Percentiles rank a stretch among this genome's conserved stretches.
Conservation (phyloP, 805 yeast genomes). For the Barnettozyma californica region DNA sequence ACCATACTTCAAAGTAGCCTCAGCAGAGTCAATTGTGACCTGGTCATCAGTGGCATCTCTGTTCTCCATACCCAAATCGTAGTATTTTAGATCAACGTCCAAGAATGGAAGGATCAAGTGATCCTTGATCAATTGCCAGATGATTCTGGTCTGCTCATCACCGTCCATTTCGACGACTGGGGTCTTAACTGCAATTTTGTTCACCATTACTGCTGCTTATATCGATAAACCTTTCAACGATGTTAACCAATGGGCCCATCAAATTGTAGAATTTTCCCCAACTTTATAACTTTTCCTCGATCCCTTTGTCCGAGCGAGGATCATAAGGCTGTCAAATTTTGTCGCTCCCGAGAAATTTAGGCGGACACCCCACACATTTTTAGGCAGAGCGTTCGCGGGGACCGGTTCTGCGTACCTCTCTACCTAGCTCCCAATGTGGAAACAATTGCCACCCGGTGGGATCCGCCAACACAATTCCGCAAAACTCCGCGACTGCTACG, state of each 20-base stretch:
- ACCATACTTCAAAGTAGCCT: constrained; percentile 67
- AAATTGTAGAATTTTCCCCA: background rate
- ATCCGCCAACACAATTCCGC: constrained; percentile 2
- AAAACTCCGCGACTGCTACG: background rate
- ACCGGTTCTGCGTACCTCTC: background rate
- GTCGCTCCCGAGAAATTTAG: constrained; percentile 2
- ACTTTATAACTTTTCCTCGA: background rate
- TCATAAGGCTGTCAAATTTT: constrained; percentile 2
- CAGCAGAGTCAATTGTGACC: constrained; percentile 73
- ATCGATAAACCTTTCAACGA: background rate
- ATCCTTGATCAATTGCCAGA: constrained; percentile 71
- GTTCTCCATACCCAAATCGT: constrained; percentile 62
- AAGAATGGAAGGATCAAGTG: constrained; percentile 63
- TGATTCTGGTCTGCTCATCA: constrained; percentile 83
- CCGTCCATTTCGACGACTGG: constrained; percentile 81
- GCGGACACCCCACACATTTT: background rate
- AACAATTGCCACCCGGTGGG: constrained; percentile 2
- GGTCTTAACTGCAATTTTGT: constrained; percentile 61
- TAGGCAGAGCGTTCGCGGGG: background rate
- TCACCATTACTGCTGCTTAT: constrained; percentile 13
- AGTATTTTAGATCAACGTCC: constrained; percentile 70
- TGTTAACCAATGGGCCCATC: background rate
- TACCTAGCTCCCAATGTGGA: background rate
- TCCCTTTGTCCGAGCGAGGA: constrained; percentile 3
- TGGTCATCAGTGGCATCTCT: constrained; percentile 70